phyloP scores from a whole-genome alignment of 345 rosid genomes.

The Populus ilicifolia region DNA sequence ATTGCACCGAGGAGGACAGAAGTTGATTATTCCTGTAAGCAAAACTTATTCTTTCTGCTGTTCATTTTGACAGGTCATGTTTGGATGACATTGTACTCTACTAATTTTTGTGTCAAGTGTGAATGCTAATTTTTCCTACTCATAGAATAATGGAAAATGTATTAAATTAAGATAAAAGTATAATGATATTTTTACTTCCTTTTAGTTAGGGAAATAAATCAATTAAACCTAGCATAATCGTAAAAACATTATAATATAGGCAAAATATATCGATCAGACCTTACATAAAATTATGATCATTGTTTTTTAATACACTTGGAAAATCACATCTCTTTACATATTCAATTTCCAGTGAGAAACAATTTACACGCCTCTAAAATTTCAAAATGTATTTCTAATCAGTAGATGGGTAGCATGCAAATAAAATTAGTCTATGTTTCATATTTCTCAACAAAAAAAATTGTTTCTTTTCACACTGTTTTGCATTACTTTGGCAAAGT shows the following conservation, averaged over 20 bases:
- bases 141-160: no score
- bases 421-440: background rate
- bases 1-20: conserved; percentile 79
- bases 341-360: background rate
- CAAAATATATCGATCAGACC: background rate
- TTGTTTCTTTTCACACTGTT: background rate
- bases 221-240: background rate
- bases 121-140: background rate
- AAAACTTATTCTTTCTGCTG: conserved; percentile 18
- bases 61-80: background rate
- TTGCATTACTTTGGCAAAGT: background rate
- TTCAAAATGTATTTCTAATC: background rate
- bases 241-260: background rate
- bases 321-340: background rate
- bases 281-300: background rate
- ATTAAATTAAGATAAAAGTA: no score
- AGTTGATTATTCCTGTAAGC: conserved; percentile 84
- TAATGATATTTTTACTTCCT: background rate
- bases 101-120: background rate
- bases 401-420: background rate
- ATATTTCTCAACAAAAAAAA: background rate
- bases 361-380: background rate
- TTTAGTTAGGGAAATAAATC: background rate
- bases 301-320: background rate
- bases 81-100: background rate